A percentile compares a stretch with the other conserved stretches of the same genome.
Conservation (phyloP, 768 basidiomycete genomes). For the Tylopilus vinaceipallidus region DNA sequence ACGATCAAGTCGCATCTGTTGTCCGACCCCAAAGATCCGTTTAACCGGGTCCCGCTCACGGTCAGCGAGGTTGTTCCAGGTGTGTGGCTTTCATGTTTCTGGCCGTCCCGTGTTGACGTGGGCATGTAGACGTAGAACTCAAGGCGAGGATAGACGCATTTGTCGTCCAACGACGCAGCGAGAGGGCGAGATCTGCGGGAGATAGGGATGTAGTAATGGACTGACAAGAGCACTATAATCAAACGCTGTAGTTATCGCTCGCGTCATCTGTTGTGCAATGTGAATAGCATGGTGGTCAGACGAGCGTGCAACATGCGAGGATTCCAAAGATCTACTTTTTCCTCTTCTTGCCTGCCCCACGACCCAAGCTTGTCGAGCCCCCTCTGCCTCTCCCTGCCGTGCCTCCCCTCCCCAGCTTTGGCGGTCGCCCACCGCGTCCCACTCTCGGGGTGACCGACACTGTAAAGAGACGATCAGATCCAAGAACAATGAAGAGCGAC, state of each 20-base stretch:
- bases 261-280: background rate
- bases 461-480: constrained; percentile 14
- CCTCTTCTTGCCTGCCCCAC: constrained; percentile 31
- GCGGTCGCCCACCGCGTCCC: constrained; percentile 27
- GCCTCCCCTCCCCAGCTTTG: constrained; percentile 26
- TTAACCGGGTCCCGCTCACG: constrained; percentile 82
- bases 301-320: too few relatives aligned
- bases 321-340: constrained; percentile 37
- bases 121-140: constrained; percentile 56
- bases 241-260: constrained; percentile 7
- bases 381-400: constrained; percentile 25
- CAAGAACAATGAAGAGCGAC: background rate
- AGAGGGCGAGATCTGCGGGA: constrained; percentile 23
- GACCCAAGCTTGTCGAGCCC: constrained; percentile 22
- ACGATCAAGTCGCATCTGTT: constrained; percentile 95
- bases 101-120: constrained; percentile 5
- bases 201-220: constrained; percentile 33
- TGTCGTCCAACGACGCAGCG: constrained; percentile 53
- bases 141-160: constrained; percentile 75
- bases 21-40: constrained; percentile 91
- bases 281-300: constrained; percentile 3
- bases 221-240: constrained; percentile 9
- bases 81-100: constrained; percentile 36
- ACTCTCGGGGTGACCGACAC: constrained; percentile 21
- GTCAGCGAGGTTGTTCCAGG: constrained; percentile 80